Base-by-base conservation (phyloP, 2,329 filamentous ascomycete species). In the Verticillium zaregamsianum region DNA sequence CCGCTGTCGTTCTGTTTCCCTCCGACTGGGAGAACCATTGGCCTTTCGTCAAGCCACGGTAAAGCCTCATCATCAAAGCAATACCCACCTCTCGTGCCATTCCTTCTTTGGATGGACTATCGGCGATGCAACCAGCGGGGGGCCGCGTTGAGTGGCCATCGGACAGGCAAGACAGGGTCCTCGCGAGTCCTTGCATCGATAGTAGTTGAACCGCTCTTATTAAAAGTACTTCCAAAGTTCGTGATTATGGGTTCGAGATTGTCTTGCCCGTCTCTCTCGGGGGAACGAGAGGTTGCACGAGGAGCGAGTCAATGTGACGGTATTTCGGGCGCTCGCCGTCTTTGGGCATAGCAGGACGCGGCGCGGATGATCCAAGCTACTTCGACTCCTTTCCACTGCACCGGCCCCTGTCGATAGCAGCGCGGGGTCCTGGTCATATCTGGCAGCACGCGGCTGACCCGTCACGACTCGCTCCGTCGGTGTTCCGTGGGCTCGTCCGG, bases 331-430 rank as follows among this genome's bases (percentile, higher is more conserved):
- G 35, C 55, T 32, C 56, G 52, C 33, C 31, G 52, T 32, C 61
- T 57, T 64, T 45, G 62, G 54, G 28, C 59, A 35, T 55, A 55
- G 55, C 23, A 52, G 45, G 58, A 25, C 40, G 49, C 56, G 40
- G 25, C 52, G 39, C 28, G 45, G 57, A 57, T n/a, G 5, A 33
- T 12, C 40, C 40, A 49, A 23, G n/a, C 40, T 8, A 23, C n/a
- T 11, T 49, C 40, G 20, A 49, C 40, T 49, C 40, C 40, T 23
- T 28, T 11, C 20, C 7, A 23, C n/a, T 23, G 40, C 40, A n/a
- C 37, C 9, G 15, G 6, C n/a, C 58, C 62, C 59, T 64, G 64
- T 54, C 58, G 17, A 65, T 65, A 64, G 54, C 40, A 57, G 40
- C 59, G 25, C 31, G 25, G 49, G 55, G 57, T 45, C 52, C 40